Conservation (phyloP, 2,329 filamentous ascomycete genomes). For the Xylariales sp. region DNA sequence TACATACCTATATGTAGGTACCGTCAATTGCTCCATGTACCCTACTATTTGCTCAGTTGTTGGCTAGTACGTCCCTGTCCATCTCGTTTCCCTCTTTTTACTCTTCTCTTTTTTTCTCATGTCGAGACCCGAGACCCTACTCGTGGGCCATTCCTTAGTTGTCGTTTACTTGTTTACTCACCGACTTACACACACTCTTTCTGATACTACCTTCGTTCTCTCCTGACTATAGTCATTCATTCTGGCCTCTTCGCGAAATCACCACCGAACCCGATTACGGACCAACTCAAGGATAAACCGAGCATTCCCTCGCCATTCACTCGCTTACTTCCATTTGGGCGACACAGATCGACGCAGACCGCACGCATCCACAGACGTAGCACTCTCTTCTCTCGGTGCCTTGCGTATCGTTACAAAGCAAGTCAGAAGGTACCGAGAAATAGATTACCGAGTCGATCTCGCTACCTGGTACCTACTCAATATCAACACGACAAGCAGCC, state of each 20-base stretch:
- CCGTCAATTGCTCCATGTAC: conserved; percentile 21
- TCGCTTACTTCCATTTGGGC: conserved; percentile 12
- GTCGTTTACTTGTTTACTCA: conserved; percentile 4
- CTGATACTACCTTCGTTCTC: conserved; percentile 9
- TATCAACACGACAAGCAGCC: background rate
- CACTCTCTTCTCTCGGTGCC: background rate
- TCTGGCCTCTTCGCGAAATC: conserved; percentile 10
- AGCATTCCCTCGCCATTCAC: conserved; percentile 12
- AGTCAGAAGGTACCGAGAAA: background rate
- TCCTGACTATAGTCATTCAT: conserved; percentile 33
- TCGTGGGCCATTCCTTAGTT: conserved; percentile 26
- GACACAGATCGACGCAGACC: background rate
- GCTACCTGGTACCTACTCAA: background rate
- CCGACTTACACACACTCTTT: conserved; percentile 21
- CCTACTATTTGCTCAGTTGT: background rate
- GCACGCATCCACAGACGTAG: conserved; percentile 1
- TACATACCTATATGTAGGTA: too few relatives aligned
- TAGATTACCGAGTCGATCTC: conserved; percentile 7
- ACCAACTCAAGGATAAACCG: conserved; percentile 1
- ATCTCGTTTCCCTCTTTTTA: conserved; percentile 15
- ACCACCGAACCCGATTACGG: conserved; percentile 7
- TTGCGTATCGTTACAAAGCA: background rate
- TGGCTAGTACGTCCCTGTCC: conserved; percentile 16
- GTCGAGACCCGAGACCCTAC: conserved; percentile 23
- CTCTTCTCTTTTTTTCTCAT: conserved; percentile 12